A percentile compares a stretch with the other conserved stretches of the same genome.
phyloP scores from a whole-genome alignment of 169 alveolate genomes.

The Plasmodium blacklocki region DNA sequence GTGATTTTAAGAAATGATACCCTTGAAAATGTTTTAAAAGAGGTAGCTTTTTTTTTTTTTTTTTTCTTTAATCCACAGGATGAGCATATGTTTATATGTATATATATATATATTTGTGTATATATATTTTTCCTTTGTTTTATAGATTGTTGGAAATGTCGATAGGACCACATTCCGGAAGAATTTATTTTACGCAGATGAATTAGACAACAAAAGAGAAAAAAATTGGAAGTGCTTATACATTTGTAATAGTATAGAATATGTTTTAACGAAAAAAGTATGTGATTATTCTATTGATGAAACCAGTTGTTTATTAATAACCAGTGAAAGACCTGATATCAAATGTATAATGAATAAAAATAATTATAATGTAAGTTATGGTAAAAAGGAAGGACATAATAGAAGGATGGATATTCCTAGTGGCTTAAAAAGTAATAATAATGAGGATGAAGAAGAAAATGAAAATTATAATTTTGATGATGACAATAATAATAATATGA shows the following conservation, averaged over 20 bases:
- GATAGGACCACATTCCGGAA: slow-evolving; percentile 16
- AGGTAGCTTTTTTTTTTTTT: slow-evolving; percentile 11
- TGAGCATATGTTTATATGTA: neutral
- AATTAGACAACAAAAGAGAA: slow-evolving; percentile 13
- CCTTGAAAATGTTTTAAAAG: slow-evolving; percentile 38
- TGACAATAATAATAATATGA: neutral
- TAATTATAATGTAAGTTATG: slow-evolving; percentile 1
- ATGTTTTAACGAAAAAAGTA: slow-evolving; percentile 12
- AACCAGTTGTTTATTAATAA: slow-evolving; percentile 31
- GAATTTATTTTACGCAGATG: slow-evolving; percentile 53
- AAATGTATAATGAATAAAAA: slow-evolving; percentile 45
- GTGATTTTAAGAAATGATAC: slow-evolving; percentile 52
- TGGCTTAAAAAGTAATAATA: neutral
- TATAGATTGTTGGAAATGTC: slow-evolving; percentile 24
- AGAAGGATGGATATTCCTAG: neutral
- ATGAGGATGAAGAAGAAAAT: neutral
- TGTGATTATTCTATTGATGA: slow-evolving; percentile 40
- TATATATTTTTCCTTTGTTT: neutral
- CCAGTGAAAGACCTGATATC: slow-evolving; percentile 42
- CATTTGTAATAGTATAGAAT: slow-evolving; percentile 19
- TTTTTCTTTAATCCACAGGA: neutral
- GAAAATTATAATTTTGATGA: neutral
- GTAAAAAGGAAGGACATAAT: slow-evolving; percentile 5
- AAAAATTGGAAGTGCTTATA: slow-evolving; percentile 38
- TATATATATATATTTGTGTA: neutral